A percentile compares a stretch with the other conserved stretches of the same genome.
These are phyloP conservation scores for Saccharomycopsis amapae DNA, from an alignment of 805 yeast genomes.

Conservation along the genomic window DNA sequence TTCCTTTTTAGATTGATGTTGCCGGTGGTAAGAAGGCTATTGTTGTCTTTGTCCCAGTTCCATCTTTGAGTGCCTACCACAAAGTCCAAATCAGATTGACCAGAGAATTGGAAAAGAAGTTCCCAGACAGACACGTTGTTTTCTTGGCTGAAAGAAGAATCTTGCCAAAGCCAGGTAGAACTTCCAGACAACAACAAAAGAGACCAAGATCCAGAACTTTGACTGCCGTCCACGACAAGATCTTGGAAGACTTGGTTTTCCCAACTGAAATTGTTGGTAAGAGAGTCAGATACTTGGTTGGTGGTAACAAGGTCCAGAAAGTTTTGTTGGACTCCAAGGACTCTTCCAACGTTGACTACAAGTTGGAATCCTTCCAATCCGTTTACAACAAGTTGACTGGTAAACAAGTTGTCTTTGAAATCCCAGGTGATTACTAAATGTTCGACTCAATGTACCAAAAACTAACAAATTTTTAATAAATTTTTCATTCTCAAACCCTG, in stretches of 20 bases:
- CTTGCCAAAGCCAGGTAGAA: constrained; percentile 97
- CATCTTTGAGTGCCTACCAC: constrained; percentile 88
- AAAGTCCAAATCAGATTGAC: constrained; percentile 95
- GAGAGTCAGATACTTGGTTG: constrained; percentile 98
- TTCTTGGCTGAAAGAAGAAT: constrained; percentile 99
- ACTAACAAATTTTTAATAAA: no score
- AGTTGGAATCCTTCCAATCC: constrained; percentile 98
- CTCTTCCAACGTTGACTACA: constrained; percentile 93
- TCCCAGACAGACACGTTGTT: constrained; percentile 99
- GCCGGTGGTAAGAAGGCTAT: constrained; percentile 98
- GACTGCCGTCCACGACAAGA: constrained; percentile 96
- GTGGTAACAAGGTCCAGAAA: constrained; percentile 98
- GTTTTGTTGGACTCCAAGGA: constrained; percentile 97
- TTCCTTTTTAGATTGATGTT: constrained; percentile 76
- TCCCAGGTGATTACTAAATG: constrained; percentile 51
- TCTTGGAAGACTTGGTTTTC: constrained; percentile 98
- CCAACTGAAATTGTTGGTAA: constrained; percentile 99
- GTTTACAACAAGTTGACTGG: constrained; percentile 98
- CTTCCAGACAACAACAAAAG: constrained; percentile 90
- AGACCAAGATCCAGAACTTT: constrained; percentile 99
- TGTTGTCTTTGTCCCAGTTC: constrained; percentile 97
- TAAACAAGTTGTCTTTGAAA: constrained; percentile 98
- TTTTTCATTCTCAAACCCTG: no score
- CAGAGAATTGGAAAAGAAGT: constrained; percentile 99
- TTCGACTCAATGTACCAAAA: not conserved